These are phyloP conservation scores for Guyanaporus albipodus DNA, from an alignment of 768 basidiomycete species.

Conservation along the genomic window DNA sequence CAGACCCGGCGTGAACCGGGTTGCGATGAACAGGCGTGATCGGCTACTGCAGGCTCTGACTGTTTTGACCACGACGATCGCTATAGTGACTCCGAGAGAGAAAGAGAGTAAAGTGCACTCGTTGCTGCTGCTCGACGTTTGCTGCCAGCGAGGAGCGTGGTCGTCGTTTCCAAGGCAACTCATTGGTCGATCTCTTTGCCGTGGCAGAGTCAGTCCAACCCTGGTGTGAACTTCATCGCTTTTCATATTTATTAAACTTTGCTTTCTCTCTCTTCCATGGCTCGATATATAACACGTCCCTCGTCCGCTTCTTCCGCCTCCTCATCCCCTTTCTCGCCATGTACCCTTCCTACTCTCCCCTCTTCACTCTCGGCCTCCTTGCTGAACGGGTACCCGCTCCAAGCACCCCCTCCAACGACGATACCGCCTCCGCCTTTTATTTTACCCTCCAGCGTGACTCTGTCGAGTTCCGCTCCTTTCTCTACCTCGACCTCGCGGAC, in stretches of 20 bases:
- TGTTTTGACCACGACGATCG: too few relatives aligned
- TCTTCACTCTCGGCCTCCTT: constrained; percentile 62
- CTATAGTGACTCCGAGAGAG: too few relatives aligned
- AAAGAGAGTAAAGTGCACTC: too few relatives aligned
- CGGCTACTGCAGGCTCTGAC: too few relatives aligned
- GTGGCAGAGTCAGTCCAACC: constrained; percentile 3
- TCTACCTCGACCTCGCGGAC: constrained; percentile 67
- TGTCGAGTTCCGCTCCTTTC: constrained; percentile 51
- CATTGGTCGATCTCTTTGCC: constrained; percentile 1
- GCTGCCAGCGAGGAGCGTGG: too few relatives aligned
- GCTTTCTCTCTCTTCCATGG: neutral
- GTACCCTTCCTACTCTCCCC: constrained; percentile 45
- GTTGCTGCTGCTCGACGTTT: too few relatives aligned
- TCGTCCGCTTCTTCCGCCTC: neutral
- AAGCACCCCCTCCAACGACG: constrained; percentile 9
- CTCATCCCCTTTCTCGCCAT: neutral
- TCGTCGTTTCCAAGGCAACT: too few relatives aligned
- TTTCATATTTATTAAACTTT: constrained; percentile 24
- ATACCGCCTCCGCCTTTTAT: constrained; percentile 43
- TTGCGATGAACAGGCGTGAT: too few relatives aligned
- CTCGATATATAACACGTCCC: constrained; percentile 13
- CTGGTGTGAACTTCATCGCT: too few relatives aligned
- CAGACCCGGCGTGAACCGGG: too few relatives aligned
- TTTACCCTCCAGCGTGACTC: constrained; percentile 43
- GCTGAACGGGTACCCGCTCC: constrained; percentile 25